Percentiles rank a stretch among this genome's conserved stretches.
Conservation (phyloP, 129 eudicot species). For the Flaveria sonorensis region DNA sequence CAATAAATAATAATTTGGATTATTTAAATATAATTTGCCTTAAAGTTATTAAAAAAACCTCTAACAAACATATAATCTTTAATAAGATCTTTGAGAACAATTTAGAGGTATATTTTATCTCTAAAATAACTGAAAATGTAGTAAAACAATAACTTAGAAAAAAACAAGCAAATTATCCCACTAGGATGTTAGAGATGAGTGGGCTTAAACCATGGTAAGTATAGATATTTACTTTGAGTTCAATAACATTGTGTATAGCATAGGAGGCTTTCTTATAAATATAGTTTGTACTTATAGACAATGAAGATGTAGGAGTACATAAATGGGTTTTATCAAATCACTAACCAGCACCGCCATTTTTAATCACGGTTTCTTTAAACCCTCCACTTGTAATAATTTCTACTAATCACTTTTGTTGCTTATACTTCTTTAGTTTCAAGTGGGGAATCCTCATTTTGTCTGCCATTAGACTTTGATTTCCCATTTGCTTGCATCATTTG, state of each 20-base stretch:
- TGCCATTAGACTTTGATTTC: constrained; percentile 34
- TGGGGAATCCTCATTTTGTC: constrained; percentile 42
- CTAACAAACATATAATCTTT: no score
- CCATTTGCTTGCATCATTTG: constrained; percentile 40
- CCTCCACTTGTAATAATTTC: constrained; percentile 26
- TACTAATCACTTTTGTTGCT: constrained; percentile 28
- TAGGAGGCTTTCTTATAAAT: not conserved
- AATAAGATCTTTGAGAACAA: no score
- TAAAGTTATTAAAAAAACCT: no score
- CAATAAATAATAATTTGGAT: no score
- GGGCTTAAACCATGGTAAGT: no score
- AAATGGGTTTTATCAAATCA: not conserved
- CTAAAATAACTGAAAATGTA: no score
- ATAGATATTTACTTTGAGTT: no score
- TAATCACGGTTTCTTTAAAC: constrained; percentile 24
- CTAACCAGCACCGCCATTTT: constrained; percentile 29
- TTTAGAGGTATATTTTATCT: no score
- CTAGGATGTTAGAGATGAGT: no score
- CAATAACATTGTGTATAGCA: not conserved
- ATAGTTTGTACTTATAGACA: not conserved
- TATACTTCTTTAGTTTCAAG: constrained; percentile 27
- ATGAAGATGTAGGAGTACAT: not conserved
- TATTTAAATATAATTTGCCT: no score
- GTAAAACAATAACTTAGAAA: no score
- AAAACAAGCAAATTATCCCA: no score